These are phyloP conservation scores for Canavalia gladiata DNA, from an alignment of 306 rosid species.

Conservation along the genomic window DNA sequence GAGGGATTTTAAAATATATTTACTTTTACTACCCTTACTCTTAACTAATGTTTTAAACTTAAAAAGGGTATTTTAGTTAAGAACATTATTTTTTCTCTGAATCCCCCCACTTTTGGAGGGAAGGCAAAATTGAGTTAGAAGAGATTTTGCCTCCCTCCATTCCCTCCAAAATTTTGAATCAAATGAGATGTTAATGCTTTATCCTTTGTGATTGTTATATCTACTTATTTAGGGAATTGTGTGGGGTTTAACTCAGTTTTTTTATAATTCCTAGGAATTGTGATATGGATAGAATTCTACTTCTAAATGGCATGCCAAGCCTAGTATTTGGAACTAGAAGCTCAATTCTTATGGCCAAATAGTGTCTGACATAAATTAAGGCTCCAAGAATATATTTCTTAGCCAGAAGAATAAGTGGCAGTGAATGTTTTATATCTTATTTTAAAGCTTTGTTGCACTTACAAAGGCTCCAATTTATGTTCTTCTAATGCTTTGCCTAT, in stretches of 20 bases:
- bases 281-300: slow-evolving; percentile 21
- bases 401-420: slow-evolving; percentile 20
- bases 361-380: slow-evolving; percentile 14
- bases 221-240: neutral
- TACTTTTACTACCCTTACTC: too few species aligned
- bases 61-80: too few species aligned
- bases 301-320: slow-evolving; percentile 19
- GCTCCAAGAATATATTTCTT: neutral
- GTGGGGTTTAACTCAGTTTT: slow-evolving; percentile 17
- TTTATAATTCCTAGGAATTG: slow-evolving; percentile 8
- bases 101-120: too few species aligned
- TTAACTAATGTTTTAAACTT: too few species aligned
- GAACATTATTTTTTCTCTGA: too few species aligned
- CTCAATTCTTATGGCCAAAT: slow-evolving; percentile 15
- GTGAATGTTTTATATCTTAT: slow-evolving; percentile 20
- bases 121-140: too few species aligned
- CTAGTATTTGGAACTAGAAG: slow-evolving; percentile 29
- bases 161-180: too few species aligned
- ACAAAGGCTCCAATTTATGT: slow-evolving; percentile 16
- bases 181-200: neutral
- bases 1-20: too few species aligned
- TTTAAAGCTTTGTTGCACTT: slow-evolving; percentile 6
- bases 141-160: too few species aligned
- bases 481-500: slow-evolving; percentile 35
- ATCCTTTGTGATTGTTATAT: neutral